phyloP scores from a whole-genome alignment of 371 early-diverging fungal genomes.

The Mortierella sp. region DNA sequence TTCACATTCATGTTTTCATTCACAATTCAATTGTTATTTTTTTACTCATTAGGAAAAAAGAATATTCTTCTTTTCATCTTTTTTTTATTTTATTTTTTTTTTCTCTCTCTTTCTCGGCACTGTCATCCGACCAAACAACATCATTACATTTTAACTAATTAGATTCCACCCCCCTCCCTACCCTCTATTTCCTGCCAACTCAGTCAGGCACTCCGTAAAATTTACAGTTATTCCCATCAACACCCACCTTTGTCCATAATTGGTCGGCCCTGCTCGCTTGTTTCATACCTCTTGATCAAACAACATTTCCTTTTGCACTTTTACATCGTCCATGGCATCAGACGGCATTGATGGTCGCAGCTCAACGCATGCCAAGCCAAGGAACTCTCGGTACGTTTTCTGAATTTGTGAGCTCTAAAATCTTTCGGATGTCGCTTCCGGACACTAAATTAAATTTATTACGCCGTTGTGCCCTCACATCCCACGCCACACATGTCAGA shows the following conservation, averaged over 20 bases:
- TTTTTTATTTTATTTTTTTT: neutral
- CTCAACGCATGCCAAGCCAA: neutral
- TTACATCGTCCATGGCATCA: neutral
- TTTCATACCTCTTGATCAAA: neutral
- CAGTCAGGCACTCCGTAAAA: neutral
- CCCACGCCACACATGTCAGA: neutral
- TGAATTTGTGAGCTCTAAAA: neutral
- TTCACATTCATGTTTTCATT: too few species aligned
- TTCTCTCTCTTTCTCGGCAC: neutral
- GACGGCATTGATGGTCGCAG: neutral
- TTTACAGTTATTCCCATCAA: slow-evolving; percentile 1
- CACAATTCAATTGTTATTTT: too few species aligned
- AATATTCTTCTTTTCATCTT: neutral
- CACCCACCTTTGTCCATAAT: neutral
- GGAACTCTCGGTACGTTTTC: neutral
- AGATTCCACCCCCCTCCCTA: neutral
- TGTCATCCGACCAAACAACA: slow-evolving; percentile 1
- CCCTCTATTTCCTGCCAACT: neutral
- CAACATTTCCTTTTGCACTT: neutral
- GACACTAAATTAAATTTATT: neutral
- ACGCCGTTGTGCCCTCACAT: neutral
- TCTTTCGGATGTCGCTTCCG: slow-evolving; percentile 32
- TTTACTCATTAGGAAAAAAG: too few species aligned
- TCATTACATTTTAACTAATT: neutral
- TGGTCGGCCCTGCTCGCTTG: neutral